Percentiles rank a stretch among this genome's conserved stretches.
These are phyloP conservation scores for Tulasnella sp. DNA, from an alignment of 768 basidiomycete species.

Conservation along the genomic window DNA sequence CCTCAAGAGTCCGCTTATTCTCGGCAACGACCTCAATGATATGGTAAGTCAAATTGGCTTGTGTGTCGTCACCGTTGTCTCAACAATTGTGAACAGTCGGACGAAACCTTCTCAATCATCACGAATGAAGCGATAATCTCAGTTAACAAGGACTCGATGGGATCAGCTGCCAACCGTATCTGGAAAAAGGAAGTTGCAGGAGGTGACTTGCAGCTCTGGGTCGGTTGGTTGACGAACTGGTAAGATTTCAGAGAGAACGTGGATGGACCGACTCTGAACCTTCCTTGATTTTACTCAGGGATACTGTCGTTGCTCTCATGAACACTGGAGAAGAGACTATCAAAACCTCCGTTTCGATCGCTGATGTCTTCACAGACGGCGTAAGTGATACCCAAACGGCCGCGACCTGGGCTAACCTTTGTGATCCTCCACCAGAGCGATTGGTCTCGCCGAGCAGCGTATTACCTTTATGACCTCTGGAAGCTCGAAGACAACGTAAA, in stretches of 20 bases:
- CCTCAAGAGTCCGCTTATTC: slow-evolving; percentile 35
- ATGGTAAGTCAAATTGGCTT: slow-evolving; percentile 19
- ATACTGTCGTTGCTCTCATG: slow-evolving; percentile 27
- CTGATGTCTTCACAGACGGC: slow-evolving; percentile 28
- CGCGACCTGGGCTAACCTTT: neutral
- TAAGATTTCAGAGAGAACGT: slow-evolving; percentile 15
- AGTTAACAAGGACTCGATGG: slow-evolving; percentile 26
- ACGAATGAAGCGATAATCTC: slow-evolving; percentile 30
- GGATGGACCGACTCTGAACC: neutral
- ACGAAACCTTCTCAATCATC: slow-evolving; percentile 29
- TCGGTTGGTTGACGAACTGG: slow-evolving; percentile 25
- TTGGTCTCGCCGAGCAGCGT: neutral
- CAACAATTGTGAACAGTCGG: slow-evolving; percentile 18
- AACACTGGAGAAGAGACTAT: slow-evolving; percentile 26
- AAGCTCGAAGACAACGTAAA: slow-evolving; percentile 25
- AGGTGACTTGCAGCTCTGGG: slow-evolving; percentile 27
- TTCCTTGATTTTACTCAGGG: slow-evolving; percentile 11
- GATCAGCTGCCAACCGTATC: slow-evolving; percentile 25
- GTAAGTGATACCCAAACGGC: slow-evolving; percentile 14
- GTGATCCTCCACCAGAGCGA: neutral
- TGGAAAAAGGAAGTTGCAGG: slow-evolving; percentile 26
- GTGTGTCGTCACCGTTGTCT: neutral
- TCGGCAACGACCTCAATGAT: slow-evolving; percentile 31
- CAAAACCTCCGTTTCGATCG: slow-evolving; percentile 22
- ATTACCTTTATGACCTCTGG: slow-evolving; percentile 27